phyloP scores from a whole-genome alignment of 805 yeast genomes.

The Candida boleticola region DNA sequence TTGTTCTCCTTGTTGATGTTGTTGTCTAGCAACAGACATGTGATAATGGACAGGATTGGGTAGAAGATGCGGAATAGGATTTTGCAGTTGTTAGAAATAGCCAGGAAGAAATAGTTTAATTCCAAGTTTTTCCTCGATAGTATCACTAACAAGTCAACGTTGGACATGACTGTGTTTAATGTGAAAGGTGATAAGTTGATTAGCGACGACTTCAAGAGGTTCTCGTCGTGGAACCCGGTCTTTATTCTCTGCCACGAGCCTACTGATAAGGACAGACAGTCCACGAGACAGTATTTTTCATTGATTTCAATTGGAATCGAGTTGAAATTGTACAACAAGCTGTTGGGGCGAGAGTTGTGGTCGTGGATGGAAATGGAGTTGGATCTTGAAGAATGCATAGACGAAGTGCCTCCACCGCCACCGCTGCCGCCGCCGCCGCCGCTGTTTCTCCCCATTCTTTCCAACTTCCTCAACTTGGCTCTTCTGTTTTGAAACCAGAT shows the following conservation, averaged over 20 bases:
- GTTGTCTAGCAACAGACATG: slow-evolving; percentile 55
- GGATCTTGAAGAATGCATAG: slow-evolving; percentile 6
- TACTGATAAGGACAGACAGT: slow-evolving; percentile 65
- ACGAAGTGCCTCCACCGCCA: slow-evolving; percentile 10
- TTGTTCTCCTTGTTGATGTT: slow-evolving; percentile 36
- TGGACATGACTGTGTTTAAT: slow-evolving; percentile 59
- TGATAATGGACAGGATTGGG: slow-evolving; percentile 58
- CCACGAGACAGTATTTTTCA: slow-evolving; percentile 66
- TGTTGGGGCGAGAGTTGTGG: slow-evolving; percentile 1
- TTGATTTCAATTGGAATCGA: slow-evolving; percentile 51
- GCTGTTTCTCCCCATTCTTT: slow-evolving; percentile 39
- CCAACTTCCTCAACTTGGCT: slow-evolving; percentile 71
- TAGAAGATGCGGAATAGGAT: slow-evolving; percentile 71
- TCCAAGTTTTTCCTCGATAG: slow-evolving; percentile 69
- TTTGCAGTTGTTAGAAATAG: slow-evolving; percentile 63
- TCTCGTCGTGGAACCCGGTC: slow-evolving; percentile 52
- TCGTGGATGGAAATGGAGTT: slow-evolving; percentile 4
- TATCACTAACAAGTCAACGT: slow-evolving; percentile 69
- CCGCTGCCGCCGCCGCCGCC: slow-evolving; percentile 13
- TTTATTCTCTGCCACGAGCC: slow-evolving; percentile 81
- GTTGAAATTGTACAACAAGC: slow-evolving; percentile 2
- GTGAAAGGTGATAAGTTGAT: slow-evolving; percentile 67
- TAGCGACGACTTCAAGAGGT: slow-evolving; percentile 43
- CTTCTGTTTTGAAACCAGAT: slow-evolving; percentile 93
- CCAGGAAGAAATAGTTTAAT: slow-evolving; percentile 75